Base-by-base conservation (phyloP, 2,329 filamentous ascomycete species). In the Fusarium cyanostomum region DNA sequence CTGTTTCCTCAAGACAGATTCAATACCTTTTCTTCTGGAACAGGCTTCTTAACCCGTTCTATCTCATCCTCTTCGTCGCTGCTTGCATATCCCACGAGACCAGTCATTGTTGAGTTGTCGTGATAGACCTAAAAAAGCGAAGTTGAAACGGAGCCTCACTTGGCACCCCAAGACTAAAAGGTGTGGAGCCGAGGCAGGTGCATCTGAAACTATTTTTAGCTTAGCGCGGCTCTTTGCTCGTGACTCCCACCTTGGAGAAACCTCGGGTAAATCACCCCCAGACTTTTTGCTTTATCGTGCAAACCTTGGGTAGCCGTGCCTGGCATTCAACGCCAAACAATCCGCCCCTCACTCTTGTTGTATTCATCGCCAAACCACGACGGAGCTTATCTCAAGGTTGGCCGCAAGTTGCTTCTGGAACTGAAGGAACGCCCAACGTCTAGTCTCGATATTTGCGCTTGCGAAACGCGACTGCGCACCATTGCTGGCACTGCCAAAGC, bases 11-110 rank as follows among this genome's bases (percentile, higher is more conserved):
- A 30, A 37, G 18, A 33, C 33, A 27, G 9, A 7, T 38, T 51
- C 35, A 30, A 35, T 64, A 69, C 69, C 59, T 53, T 61, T 46
- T 49, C 37, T 11, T 45, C 38, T 2, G 30, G 21, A 10, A 13
- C 28, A 9, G 41, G 15, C 34, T 66, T 16, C 24, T 69, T 49
- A 11, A 43, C 18, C 8, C 53, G 44, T 9, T 69, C 48, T 4
- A 64, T 62, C 3, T 78, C 79, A 4, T 80, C 78, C 7, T 83
- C 82, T 2, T 84, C 82, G 38, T 83, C 81, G 52, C 82, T 84
- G 65, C 82, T 85, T 12, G 77, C 81, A 60, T 85, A 85, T 30
- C 69, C 76, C 8, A 85, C 82, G 11, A 85, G 77, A 2, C 77
- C 81, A 39, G 76, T 77, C 80, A 82, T 71, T 24, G 45, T 67